Evolutionary conservation across 2,329 filamentous ascomycete species (phyloP), one percentile per base, ranked within the genome.

Genomic region (Penicillium sclerotiorum): DNA sequence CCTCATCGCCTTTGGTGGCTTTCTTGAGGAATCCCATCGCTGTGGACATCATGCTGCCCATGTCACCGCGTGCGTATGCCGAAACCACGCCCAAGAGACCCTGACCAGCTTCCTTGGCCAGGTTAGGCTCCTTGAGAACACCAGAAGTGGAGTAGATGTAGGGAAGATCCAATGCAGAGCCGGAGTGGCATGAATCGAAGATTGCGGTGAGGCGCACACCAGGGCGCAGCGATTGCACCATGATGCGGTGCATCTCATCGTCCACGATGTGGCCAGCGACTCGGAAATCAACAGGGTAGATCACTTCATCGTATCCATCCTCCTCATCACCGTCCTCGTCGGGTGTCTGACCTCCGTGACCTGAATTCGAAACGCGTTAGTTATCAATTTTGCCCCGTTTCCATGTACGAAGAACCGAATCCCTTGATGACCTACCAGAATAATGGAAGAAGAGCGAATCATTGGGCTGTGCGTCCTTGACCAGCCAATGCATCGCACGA

Each of bases 381-480:
- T 27, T 25, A 28, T 36, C n/a, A 22, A 22, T 20, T 40, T 12
- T 36, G 23, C 12, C n/a, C n/a, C n/a, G n/a, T n/a, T 30, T 17
- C 21, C 6, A 17, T 25, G 15, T 9, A 21, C 33, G 4, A 6
- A 13, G 21, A 28, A 5, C 11, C 5, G 9, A 28, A 13, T 28
- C 5, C 2, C 20, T 18, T 8, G 20, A 36, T 36, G n/a, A 67
- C 82, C 60, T 73, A 91, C 89, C 91, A 32, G 92, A 96, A 71
- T 96, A 97, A 74, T 97, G 93, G 77, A 97, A 96, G 75, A 97
- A 97, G 6, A 97, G 80, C 4, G 93, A 95, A 69, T 97, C 93
- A 67, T 96, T 95, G 0, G 91, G 89, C 50, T 83, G 83, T 4
- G 93, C 92, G 66, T 96, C 92, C 74, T 96, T 96, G 50, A 96